Conservation (phyloP, 2,329 filamentous ascomycete species). For the Amesomyces nigricolor region DNA sequence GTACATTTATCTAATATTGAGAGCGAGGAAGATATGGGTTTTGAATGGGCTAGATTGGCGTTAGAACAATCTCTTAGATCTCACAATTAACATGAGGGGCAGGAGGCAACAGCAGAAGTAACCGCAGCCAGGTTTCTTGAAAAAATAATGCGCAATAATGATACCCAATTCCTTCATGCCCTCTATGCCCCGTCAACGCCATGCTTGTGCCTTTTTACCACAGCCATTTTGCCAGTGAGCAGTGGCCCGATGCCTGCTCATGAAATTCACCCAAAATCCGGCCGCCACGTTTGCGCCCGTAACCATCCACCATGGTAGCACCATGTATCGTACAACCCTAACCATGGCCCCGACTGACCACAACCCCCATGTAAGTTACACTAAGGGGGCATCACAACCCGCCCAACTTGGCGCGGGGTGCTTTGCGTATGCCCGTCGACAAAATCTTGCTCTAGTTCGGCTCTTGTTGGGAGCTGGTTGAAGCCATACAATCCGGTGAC, state of each 20-base stretch:
- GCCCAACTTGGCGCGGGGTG: too few relatives aligned
- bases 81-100: background rate
- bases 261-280: slow-evolving; percentile 10
- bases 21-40: background rate
- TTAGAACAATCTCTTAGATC: background rate
- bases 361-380: background rate
- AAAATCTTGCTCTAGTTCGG: too few relatives aligned
- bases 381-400: background rate
- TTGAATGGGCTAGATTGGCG: background rate
- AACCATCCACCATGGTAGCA: slow-evolving; percentile 6
- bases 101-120: background rate
- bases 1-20: background rate
- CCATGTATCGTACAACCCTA: slow-evolving; percentile 18
- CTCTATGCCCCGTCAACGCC: slow-evolving; percentile 21
- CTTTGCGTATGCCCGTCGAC: too few relatives aligned
- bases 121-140: background rate
- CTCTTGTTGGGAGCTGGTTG: too few relatives aligned
- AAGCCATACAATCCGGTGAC: too few relatives aligned
- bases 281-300: slow-evolving; percentile 1
- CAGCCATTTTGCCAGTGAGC: background rate
- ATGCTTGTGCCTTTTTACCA: slow-evolving; percentile 11
- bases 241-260: slow-evolving; percentile 9
- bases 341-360: background rate
- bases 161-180: slow-evolving; percentile 10
- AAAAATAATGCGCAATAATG: slow-evolving; percentile 5